Percentiles rank a stretch among this genome's conserved stretches.
Conservation (phyloP, 2,329 filamentous ascomycete genomes). For the Macrophomina pseudophaseolina region DNA sequence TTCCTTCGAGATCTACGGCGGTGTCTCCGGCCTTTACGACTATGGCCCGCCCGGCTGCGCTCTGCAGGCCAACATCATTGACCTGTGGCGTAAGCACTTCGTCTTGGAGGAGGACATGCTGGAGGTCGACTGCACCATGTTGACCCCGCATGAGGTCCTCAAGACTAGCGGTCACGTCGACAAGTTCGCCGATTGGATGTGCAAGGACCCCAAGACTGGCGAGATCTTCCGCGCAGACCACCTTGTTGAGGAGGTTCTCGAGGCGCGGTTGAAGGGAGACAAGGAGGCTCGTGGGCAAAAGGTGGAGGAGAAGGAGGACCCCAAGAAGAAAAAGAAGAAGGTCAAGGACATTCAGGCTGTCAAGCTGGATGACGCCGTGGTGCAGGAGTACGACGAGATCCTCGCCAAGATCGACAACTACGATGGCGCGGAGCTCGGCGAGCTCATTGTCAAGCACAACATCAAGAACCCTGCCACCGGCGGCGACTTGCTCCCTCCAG, state of each 20-base stretch:
- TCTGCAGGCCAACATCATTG: conserved; percentile 85
- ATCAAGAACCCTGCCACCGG: conserved; percentile 86
- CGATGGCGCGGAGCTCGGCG: conserved; percentile 81
- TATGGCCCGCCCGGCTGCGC: conserved; percentile 89
- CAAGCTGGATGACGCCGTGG: conserved; percentile 84
- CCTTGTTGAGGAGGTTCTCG: conserved; percentile 92
- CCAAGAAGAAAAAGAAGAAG: conserved; percentile 87
- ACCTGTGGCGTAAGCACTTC: conserved; percentile 91
- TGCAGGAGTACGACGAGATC: conserved; percentile 88
- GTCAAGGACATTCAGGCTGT: conserved; percentile 77
- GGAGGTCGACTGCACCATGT: conserved; percentile 89
- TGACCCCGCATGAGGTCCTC: conserved; percentile 91
- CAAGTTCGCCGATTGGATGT: conserved; percentile 99
- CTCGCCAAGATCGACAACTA: conserved; percentile 97
- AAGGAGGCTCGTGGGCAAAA: conserved; percentile 89
- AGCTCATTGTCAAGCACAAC: conserved; percentile 88
- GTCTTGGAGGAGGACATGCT: conserved; percentile 91
- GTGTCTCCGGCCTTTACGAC: conserved; percentile 87
- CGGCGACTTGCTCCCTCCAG: conserved; percentile 76
- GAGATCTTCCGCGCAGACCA: conserved; percentile 97
- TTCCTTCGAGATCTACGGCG: conserved; percentile 92
- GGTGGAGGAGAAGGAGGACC: conserved; percentile 72
- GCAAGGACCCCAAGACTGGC: conserved; percentile 96
- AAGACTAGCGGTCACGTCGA: conserved; percentile 95
- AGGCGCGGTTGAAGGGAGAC: conserved; percentile 84